A percentile compares a stretch with the other conserved stretches of the same genome.
Conservation (phyloP, 805 yeast genomes). For the Suhomyces xylopsoci region DNA sequence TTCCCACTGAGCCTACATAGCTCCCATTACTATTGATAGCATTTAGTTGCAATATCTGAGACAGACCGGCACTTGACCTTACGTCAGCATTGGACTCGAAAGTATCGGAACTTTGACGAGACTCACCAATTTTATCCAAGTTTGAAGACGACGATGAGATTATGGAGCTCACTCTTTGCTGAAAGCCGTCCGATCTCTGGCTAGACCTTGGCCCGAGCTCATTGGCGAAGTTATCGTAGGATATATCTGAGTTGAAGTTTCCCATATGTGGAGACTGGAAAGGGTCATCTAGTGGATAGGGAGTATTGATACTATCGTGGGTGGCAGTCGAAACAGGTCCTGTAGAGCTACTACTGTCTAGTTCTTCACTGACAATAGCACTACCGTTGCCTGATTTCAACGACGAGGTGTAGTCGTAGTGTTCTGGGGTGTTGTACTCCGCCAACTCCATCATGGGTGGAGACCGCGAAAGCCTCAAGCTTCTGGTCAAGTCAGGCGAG, state of each 20-base stretch:
- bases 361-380: not conserved
- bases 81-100: slow-evolving; percentile 2
- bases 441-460: slow-evolving; percentile 5
- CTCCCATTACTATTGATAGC: not conserved
- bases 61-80: slow-evolving; percentile 3
- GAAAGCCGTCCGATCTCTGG: not conserved
- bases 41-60: not conserved
- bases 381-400: not conserved
- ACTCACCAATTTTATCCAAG: not conserved
- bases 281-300: slow-evolving; percentile 16
- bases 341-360: not conserved
- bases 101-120: slow-evolving; percentile 14
- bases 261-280: not conserved
- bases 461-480: slow-evolving; percentile 3
- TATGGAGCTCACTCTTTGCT: not conserved
- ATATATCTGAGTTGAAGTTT: not conserved
- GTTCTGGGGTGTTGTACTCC: not conserved
- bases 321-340: not conserved
- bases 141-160: not conserved
- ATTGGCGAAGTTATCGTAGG: not conserved
- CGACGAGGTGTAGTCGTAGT: slow-evolving; percentile 1
- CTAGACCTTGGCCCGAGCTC: not conserved
- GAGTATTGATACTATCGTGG: not conserved
- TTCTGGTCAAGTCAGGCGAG: slow-evolving; percentile 1
- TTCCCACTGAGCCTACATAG: not conserved